phyloP scores from a whole-genome alignment of 805 yeast species.

The Maudiozyma barnettii region DNA sequence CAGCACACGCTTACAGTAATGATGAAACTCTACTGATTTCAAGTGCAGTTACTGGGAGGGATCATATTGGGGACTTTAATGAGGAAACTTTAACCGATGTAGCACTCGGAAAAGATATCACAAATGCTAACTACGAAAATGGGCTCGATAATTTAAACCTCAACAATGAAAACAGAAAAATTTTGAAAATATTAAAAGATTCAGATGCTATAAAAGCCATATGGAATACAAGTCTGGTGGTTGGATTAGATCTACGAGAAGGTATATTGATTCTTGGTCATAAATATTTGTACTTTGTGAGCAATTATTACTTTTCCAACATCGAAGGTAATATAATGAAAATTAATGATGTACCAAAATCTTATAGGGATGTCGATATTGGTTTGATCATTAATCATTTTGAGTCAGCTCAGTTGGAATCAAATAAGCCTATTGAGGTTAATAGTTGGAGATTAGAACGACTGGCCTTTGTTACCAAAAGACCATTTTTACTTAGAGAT shows the following conservation, averaged over 20 bases:
- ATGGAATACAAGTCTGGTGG: constrained; percentile 66
- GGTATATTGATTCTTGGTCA: constrained; percentile 65
- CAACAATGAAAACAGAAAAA: constrained; percentile 67
- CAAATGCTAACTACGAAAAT: constrained; percentile 19
- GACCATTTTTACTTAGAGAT: constrained; percentile 70
- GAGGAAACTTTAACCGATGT: background rate
- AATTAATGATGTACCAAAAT: constrained; percentile 52
- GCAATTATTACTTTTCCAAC: constrained; percentile 47
- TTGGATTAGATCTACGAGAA: constrained; percentile 70
- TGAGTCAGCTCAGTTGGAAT: background rate
- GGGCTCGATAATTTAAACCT: constrained; percentile 24
- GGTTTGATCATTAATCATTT: constrained; percentile 41
- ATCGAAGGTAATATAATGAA: constrained; percentile 50
- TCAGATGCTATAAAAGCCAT: constrained; percentile 65
- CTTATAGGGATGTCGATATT: constrained; percentile 58
- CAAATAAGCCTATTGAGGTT: constrained; percentile 21
- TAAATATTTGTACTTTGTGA: constrained; percentile 56
- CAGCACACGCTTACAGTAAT: constrained; percentile 11
- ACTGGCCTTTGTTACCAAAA: constrained; percentile 55
- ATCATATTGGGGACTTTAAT: background rate
- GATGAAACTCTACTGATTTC: background rate
- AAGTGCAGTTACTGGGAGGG: background rate
- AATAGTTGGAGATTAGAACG: constrained; percentile 52
- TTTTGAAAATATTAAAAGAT: constrained; percentile 54
- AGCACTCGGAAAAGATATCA: background rate